phyloP scores from a whole-genome alignment of 768 basidiomycete genomes.

The Nevesoporus exiguus region DNA sequence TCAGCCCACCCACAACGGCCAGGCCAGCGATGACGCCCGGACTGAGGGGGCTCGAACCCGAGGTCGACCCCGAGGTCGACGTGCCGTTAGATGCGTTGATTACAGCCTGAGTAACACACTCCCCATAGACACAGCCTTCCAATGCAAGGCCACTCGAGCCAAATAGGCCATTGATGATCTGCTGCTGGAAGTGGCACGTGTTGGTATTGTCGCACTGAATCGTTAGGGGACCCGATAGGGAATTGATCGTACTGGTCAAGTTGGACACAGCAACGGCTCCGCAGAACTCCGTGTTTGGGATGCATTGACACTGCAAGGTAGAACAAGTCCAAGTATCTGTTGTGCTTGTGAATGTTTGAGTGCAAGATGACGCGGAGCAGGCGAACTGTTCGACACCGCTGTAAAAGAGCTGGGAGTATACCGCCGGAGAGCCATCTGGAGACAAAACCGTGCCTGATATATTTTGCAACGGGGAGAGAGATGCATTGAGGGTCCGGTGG shows the following conservation, averaged over 20 bases:
- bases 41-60: conserved; percentile 48
- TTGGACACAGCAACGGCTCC: conserved; percentile 46
- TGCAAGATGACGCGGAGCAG: conserved; percentile 71
- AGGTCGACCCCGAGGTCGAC: conserved; percentile 26
- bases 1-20: conserved; percentile 72
- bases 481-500: conserved; percentile 67
- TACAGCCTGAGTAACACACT: conserved; percentile 80
- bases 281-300: conserved; percentile 69
- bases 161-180: conserved; percentile 62
- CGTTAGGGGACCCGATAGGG: conserved; percentile 58
- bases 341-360: conserved; percentile 46
- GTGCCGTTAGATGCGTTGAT: conserved; percentile 55
- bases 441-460: conserved; percentile 25
- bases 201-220: conserved; percentile 64
- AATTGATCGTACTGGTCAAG: conserved; percentile 62
- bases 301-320: conserved; percentile 72
- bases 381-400: conserved; percentile 86
- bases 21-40: conserved; percentile 90
- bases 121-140: conserved; percentile 76
- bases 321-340: conserved; percentile 65
- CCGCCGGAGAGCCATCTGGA: conserved; percentile 53
- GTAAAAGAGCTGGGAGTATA: conserved; percentile 75
- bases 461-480: conserved; percentile 56
- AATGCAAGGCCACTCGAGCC: conserved; percentile 71
- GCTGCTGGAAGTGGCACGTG: conserved; percentile 77